Evolutionary conservation across 768 basidiomycete species (phyloP).

Genomic region (Serendipita sp.): DNA sequence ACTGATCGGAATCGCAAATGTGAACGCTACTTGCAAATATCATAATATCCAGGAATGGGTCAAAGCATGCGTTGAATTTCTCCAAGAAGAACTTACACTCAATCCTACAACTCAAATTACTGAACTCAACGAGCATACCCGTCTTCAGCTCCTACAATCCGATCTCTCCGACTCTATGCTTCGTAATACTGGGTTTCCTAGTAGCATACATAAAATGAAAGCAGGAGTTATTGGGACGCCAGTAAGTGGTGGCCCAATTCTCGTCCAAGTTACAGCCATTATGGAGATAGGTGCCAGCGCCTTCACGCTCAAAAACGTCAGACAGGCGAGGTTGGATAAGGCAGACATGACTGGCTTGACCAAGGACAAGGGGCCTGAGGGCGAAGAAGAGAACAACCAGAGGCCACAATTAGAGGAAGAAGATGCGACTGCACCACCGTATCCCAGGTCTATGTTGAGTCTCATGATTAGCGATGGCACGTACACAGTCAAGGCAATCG

Average conservation of each 20-base stretch:
- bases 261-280: slow-evolving; percentile 62
- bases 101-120: slow-evolving; percentile 25
- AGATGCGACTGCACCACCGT: slow-evolving; percentile 65
- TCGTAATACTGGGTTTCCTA: slow-evolving; percentile 50
- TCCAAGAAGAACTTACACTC: slow-evolving; percentile 20
- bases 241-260: slow-evolving; percentile 30
- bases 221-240: slow-evolving; percentile 20
- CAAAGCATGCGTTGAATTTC: slow-evolving; percentile 30
- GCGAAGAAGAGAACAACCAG: slow-evolving; percentile 35
- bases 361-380: slow-evolving; percentile 32
- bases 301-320: slow-evolving; percentile 55
- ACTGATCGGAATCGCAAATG: not conserved
- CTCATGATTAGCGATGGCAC: slow-evolving; percentile 69
- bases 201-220: slow-evolving; percentile 22
- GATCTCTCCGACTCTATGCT: slow-evolving; percentile 57
- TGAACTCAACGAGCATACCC: slow-evolving; percentile 35
- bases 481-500: slow-evolving; percentile 52
- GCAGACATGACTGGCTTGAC: slow-evolving; percentile 38
- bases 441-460: slow-evolving; percentile 62
- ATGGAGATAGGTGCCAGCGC: slow-evolving; percentile 78
- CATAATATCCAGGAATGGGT: slow-evolving; percentile 50
- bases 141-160: slow-evolving; percentile 54
- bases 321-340: slow-evolving; percentile 47
- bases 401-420: slow-evolving; percentile 39
- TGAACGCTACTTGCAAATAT: not conserved